Base-by-base conservation (phyloP, 768 basidiomycete genomes). In the Fistulinella prunicolor region DNA sequence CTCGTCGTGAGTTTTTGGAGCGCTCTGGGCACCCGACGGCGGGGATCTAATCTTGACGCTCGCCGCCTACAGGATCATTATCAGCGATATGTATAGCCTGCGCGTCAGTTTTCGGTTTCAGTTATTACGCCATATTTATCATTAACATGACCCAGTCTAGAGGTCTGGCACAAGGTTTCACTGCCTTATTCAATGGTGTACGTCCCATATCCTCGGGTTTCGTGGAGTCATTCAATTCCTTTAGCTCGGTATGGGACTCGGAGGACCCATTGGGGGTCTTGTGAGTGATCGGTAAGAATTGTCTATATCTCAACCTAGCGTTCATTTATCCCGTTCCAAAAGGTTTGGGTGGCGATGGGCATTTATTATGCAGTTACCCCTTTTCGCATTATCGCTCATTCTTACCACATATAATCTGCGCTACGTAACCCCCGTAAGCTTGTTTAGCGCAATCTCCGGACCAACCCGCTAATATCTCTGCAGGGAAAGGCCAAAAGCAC, bases 31-130 rank as follows among this genome's bases (percentile, higher is more conserved):
- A 21, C 17, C 12, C 24, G n/a, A n/a, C n/a, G n/a, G n/a, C n/a
- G n/a, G n/a, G n/a, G 21, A 50, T 58, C 51, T 60, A 44, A 61
- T 46, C 51, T 63, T 54, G 42, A 36, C 38, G 51, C 29, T 22
- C 26, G 10, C 45, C 37, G 36, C n/a, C n/a, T n/a, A 6, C 49
- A 88, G 86, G 16, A 85, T 89, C 52, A 78, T 86, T 42, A 79
- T 82, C 34, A 88, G 86, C 58, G 88, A 90, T 56, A 86, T 92
- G 86, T 89, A 88, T 57, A 80, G 74, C 56, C 63, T 90, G 56
- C 74, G 89, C 46, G 87, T 88, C 59, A 47, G 79, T 69, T 20
- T 50, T 39, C 21, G 32, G 42, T n/a, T 42, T 32, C 38, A 49
- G 29, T 50, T 46, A 34, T 41, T 47, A 49, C 47, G 38, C 30